Conservation (phyloP, 257 asterid genomes). For the Prunella vulgaris region DNA sequence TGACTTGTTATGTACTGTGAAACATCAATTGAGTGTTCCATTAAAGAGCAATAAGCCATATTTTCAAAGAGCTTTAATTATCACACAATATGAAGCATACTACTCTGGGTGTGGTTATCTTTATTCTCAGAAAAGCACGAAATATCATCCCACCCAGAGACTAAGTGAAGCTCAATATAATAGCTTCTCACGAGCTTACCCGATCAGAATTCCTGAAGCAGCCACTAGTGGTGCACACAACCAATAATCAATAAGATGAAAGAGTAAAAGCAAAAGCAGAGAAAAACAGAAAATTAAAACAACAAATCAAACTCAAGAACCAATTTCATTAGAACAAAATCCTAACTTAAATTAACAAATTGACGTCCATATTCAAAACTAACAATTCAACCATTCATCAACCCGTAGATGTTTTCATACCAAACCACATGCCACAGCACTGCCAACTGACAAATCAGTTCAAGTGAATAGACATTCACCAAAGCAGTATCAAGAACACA, state of each 20-base stretch:
- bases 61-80: background rate
- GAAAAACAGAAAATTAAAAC: background rate
- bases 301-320: background rate
- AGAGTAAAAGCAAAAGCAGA: background rate
- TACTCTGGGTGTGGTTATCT: no score
- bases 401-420: conserved; percentile 8
- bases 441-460: conserved; percentile 1
- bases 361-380: background rate
- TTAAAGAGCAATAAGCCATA: background rate
- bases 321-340: background rate
- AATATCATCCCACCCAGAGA: background rate
- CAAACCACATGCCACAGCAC: conserved; percentile 21
- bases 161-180: background rate
- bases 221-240: background rate
- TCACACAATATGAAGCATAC: background rate
- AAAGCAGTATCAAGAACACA: conserved; percentile 17
- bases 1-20: background rate
- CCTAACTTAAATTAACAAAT: background rate
- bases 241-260: background rate
- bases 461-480: background rate
- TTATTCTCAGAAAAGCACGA: background rate
- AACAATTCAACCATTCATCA: background rate
- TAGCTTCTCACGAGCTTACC: conserved; percentile 10
- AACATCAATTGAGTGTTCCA: background rate
- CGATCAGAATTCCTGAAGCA: background rate